These are phyloP conservation scores for Apiotrichum brassicae DNA, from an alignment of 1,284 basidiomycete species.

Conservation along the genomic window DNA sequence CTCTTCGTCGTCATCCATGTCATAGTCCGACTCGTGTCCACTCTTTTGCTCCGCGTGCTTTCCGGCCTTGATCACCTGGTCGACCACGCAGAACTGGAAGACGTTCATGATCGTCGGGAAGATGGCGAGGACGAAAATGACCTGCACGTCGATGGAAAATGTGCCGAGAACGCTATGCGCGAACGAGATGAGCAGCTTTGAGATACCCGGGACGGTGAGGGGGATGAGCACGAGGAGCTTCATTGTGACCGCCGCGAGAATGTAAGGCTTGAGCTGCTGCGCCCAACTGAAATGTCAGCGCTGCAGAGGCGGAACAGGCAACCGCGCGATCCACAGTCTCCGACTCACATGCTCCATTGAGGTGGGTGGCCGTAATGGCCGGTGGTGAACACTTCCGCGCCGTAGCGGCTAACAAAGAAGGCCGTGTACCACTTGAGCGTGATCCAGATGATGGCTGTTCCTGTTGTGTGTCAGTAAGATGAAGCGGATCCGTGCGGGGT, in stretches of 20 bases:
- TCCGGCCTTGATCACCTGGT: slow-evolving; percentile 45
- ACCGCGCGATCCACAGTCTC: too few relatives aligned
- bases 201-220: slow-evolving; percentile 54
- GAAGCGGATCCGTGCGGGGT: background rate
- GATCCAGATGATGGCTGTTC: slow-evolving; percentile 77
- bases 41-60: slow-evolving; percentile 9
- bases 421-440: slow-evolving; percentile 65
- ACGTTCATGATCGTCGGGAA: slow-evolving; percentile 92
- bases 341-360: slow-evolving; percentile 29
- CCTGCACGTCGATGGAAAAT: slow-evolving; percentile 66
- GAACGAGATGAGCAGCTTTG: slow-evolving; percentile 63
- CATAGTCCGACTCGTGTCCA: background rate
- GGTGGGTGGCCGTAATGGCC: slow-evolving; percentile 83
- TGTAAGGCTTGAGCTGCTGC: slow-evolving; percentile 79
- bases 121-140: slow-evolving; percentile 83
- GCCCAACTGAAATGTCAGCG: slow-evolving; percentile 56
- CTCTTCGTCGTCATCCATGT: slow-evolving; percentile 9
- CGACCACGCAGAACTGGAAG: slow-evolving; percentile 55
- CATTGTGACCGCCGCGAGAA: slow-evolving; percentile 78
- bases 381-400: slow-evolving; percentile 70
- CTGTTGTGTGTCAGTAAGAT: slow-evolving; percentile 47
- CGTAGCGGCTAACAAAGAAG: slow-evolving; percentile 59
- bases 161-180: slow-evolving; percentile 79
- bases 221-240: slow-evolving; percentile 75
- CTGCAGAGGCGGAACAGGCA: too few relatives aligned